A percentile compares a stretch with the other conserved stretches of the same genome.
Conservation (phyloP, 169 alveolate genomes). For the Eimeria necatrix region DNA sequence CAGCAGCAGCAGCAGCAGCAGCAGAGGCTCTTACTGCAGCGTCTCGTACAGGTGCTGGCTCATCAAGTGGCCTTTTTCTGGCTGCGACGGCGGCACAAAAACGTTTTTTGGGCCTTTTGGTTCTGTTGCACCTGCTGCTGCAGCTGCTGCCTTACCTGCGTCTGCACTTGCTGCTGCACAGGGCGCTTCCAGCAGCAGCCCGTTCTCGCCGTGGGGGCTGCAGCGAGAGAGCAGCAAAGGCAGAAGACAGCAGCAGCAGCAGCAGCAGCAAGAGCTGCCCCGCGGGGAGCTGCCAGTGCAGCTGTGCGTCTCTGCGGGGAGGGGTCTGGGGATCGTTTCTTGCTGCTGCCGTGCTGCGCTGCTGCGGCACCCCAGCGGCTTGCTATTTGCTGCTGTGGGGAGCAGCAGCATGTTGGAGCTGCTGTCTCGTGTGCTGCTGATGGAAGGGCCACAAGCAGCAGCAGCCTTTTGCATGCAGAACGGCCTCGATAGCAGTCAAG, state of each 20-base stretch:
- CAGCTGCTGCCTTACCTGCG: slow-evolving; percentile 31
- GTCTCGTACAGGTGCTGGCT: slow-evolving; percentile 64
- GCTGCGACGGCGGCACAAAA: background rate
- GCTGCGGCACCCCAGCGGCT: slow-evolving; percentile 23
- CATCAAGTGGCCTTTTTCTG: slow-evolving; percentile 23
- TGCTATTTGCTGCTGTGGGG: slow-evolving; percentile 31
- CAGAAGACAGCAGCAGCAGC: slow-evolving; percentile 15
- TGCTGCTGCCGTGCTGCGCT: slow-evolving; percentile 43
- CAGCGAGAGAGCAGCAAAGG: background rate
- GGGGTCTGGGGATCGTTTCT: slow-evolving; percentile 1
- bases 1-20: slow-evolving; percentile 26
- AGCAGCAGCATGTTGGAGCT: slow-evolving; percentile 47
- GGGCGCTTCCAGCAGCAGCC: background rate
- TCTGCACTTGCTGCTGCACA: slow-evolving; percentile 38
- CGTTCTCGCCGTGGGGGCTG: background rate
- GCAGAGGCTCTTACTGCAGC: background rate
- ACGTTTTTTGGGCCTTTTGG: background rate
- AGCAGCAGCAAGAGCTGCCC: slow-evolving; percentile 8
- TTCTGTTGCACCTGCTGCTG: background rate
- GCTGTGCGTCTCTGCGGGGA: background rate
- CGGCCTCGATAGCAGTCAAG: slow-evolving; percentile 62
- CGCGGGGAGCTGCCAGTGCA: slow-evolving; percentile 39
- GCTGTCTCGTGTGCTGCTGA: slow-evolving; percentile 59
- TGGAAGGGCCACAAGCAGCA: slow-evolving; percentile 69
- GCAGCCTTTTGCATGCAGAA: slow-evolving; percentile 73